Evolutionary conservation across 2,329 filamentous ascomycete species (phyloP).

Genomic region (Ciborinia camelliae): DNA sequence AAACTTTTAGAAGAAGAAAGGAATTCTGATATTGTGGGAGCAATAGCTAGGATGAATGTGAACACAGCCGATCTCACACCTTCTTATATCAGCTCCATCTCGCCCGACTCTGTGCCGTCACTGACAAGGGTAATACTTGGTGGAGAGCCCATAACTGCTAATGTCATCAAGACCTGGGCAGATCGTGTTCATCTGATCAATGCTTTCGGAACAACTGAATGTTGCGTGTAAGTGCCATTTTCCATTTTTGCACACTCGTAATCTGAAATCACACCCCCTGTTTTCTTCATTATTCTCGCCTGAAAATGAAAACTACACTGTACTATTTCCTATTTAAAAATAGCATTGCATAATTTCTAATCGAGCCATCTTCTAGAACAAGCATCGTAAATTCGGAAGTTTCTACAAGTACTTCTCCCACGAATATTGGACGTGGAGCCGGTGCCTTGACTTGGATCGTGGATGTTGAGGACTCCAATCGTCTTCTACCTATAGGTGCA

Average conservation of each 20-base stretch:
- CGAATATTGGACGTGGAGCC: conserved; percentile 27
- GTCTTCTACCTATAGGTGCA: conserved; percentile 35
- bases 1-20: conserved; percentile 24
- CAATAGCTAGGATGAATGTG: conserved; percentile 28
- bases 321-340: no score
- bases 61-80: conserved; percentile 31
- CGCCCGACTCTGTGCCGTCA: conserved; percentile 10
- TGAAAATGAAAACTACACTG: background rate
- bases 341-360: background rate
- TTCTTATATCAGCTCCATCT: conserved; percentile 19
- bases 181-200: conserved; percentile 21
- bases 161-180: conserved; percentile 18
- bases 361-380: background rate
- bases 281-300: background rate
- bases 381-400: conserved; percentile 6
- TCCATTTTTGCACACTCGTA: background rate
- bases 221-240: conserved; percentile 5
- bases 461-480: conserved; percentile 40
- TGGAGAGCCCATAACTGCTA: conserved; percentile 22
- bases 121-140: conserved; percentile 9
- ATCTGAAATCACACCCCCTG: background rate
- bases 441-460: conserved; percentile 39
- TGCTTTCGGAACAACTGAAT: conserved; percentile 25
- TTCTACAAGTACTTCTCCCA: conserved; percentile 9
- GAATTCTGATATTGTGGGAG: conserved; percentile 37